These are phyloP conservation scores for Silene uniflora DNA, from an alignment of 148 eudicot species.

Conservation along the genomic window DNA sequence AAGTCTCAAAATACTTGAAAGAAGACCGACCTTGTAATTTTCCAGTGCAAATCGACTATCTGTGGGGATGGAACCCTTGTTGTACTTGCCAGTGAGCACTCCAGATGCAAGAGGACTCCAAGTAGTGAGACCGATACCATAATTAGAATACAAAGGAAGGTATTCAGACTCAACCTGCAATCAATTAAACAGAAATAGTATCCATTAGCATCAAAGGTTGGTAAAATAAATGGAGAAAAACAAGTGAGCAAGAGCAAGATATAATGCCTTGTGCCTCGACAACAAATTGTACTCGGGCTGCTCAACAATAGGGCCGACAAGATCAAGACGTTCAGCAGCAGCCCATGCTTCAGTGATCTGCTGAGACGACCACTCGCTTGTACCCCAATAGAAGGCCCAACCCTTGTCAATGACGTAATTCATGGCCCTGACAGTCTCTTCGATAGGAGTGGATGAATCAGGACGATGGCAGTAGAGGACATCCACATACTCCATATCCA, in stretches of 20 bases:
- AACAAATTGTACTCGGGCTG: slow-evolving; percentile 94
- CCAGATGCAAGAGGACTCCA: slow-evolving; percentile 99
- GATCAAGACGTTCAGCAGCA: slow-evolving; percentile 64
- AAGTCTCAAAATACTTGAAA: background rate
- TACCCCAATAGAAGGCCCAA: slow-evolving; percentile 97
- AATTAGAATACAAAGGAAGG: slow-evolving; percentile 67
- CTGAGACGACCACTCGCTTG: slow-evolving; percentile 98
- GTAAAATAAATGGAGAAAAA: background rate
- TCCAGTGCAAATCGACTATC: slow-evolving; percentile 91
- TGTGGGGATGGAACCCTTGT: slow-evolving; percentile 52
- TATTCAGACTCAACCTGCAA: slow-evolving; percentile 85
- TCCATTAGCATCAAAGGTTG: background rate
- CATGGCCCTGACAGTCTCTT: slow-evolving; percentile 98
- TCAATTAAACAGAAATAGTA: background rate
- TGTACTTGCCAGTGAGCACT: slow-evolving; percentile 89
- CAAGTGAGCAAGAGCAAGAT: background rate
- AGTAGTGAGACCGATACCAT: slow-evolving; percentile 91
- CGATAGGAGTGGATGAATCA: slow-evolving; percentile 72
- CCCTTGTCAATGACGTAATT: slow-evolving; percentile 90
- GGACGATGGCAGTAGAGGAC: slow-evolving; percentile 81
- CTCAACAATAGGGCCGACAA: slow-evolving; percentile 85
- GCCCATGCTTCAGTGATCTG: slow-evolving; percentile 97
- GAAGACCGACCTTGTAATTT: slow-evolving; percentile 69
- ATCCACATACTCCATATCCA: slow-evolving; percentile 91
- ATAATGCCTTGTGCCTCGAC: slow-evolving; percentile 72